Percentiles rank a stretch among this genome's conserved stretches.
These are phyloP conservation scores for Trametes meyenii DNA, from an alignment of 768 basidiomycete species.

Conservation along the genomic window DNA sequence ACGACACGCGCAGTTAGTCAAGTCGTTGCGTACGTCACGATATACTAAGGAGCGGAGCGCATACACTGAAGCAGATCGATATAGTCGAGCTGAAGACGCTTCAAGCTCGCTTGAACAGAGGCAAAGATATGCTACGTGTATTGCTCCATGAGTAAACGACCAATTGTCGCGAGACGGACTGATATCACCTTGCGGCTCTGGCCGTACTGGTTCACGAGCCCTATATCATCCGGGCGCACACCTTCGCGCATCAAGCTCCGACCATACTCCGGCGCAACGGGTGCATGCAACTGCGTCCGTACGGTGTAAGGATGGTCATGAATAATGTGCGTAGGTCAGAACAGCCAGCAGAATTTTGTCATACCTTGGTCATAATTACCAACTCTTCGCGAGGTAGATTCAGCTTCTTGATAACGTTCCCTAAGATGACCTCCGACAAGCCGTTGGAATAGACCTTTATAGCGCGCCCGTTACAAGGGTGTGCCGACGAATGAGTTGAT, in stretches of 20 bases:
- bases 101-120: conserved; percentile 57
- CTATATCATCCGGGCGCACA: conserved; percentile 26
- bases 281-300: conserved; percentile 15
- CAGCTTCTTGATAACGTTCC: conserved; percentile 47
- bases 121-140: conserved; percentile 71
- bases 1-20: too few species aligned
- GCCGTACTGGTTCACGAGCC: conserved; percentile 41
- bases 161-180: too few species aligned
- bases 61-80: conserved; percentile 39
- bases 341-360: background rate
- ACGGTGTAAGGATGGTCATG: background rate
- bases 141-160: background rate
- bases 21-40: too few species aligned
- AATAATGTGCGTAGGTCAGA: background rate
- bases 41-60: background rate
- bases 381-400: conserved; percentile 48
- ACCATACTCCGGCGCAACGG: conserved; percentile 16
- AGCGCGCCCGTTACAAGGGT: too few species aligned
- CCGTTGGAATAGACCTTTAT: conserved; percentile 29
- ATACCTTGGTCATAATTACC: conserved; percentile 51
- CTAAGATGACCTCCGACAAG: conserved; percentile 43
- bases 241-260: conserved; percentile 2
- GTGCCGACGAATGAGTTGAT: background rate
- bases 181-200: conserved; percentile 35
- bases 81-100: conserved; percentile 73